These are phyloP conservation scores for Colletotrichum endophyticum DNA, from an alignment of 2,329 filamentous ascomycete species.

Conservation along the genomic window DNA sequence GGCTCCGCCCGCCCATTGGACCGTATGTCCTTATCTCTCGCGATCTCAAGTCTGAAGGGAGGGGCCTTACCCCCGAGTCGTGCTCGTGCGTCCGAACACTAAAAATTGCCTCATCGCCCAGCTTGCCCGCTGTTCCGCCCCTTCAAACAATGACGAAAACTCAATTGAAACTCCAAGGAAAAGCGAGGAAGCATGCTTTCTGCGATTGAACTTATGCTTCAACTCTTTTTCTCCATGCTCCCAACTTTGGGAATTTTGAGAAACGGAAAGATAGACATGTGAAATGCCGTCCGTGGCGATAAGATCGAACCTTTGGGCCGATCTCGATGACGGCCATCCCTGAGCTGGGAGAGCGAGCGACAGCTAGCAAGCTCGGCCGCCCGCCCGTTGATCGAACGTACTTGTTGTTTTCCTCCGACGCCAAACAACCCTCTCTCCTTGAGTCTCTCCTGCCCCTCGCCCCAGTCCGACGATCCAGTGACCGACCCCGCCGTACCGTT, in stretches of 20 bases:
- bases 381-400: not conserved
- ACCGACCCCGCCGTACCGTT: not conserved
- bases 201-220: accelerated
- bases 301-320: not conserved
- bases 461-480: not conserved
- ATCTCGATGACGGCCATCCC: not conserved
- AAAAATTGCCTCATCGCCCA: not conserved
- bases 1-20: not conserved
- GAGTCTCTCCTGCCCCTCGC: not conserved
- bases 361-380: not conserved
- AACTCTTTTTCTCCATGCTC: not conserved
- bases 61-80: not conserved
- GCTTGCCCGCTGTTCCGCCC: not conserved
- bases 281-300: not conserved
- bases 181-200: not conserved
- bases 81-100: not conserved
- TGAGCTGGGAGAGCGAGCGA: not conserved
- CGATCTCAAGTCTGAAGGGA: not conserved
- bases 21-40: not conserved
- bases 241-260: not conserved
- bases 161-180: not conserved
- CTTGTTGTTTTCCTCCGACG: not conserved
- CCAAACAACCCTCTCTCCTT: not conserved
- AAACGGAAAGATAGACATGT: not conserved
- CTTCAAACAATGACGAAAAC: not conserved